Conservation (phyloP, 2,329 filamentous ascomycete species). For the Botrytis squamosa region DNA sequence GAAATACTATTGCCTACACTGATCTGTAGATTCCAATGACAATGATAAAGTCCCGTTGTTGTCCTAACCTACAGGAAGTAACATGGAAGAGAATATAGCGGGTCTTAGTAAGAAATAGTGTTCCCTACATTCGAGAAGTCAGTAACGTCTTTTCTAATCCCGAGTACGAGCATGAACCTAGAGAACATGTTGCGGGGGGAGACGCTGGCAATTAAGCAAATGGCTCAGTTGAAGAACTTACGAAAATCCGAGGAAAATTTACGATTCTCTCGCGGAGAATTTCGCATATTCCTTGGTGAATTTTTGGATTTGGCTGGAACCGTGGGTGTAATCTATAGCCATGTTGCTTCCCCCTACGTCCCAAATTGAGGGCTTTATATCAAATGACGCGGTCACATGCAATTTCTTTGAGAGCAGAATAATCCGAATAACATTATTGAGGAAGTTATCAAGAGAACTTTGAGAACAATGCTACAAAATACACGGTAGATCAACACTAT, state of each 20-base stretch:
- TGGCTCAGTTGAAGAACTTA: neutral
- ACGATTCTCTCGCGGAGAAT: neutral
- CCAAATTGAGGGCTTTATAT: neutral
- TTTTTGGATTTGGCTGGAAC: neutral
- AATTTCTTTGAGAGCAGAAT: neutral
- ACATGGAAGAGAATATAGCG: too few species aligned
- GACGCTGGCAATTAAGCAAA: neutral
- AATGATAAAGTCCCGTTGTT: too few species aligned
- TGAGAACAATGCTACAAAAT: too few species aligned
- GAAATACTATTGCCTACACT: too few species aligned
- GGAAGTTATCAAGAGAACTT: too few species aligned
- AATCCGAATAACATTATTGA: neutral
- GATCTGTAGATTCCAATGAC: too few species aligned
- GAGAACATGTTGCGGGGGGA: fast-evolving
- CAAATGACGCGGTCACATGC: neutral
- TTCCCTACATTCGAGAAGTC: neutral
- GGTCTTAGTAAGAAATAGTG: neutral
- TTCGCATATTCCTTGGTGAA: neutral
- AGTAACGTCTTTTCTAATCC: too few species aligned
- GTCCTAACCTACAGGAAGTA: too few species aligned
- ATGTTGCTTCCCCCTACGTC: too few species aligned
- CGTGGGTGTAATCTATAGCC: neutral
- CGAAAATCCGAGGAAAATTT: neutral
- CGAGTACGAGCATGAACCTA: neutral
- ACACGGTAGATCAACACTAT: too few species aligned